Evolutionary conservation across 192 early-diverging fungal species (phyloP).

Genomic region (Gaertneriomyces semiglobifer): DNA sequence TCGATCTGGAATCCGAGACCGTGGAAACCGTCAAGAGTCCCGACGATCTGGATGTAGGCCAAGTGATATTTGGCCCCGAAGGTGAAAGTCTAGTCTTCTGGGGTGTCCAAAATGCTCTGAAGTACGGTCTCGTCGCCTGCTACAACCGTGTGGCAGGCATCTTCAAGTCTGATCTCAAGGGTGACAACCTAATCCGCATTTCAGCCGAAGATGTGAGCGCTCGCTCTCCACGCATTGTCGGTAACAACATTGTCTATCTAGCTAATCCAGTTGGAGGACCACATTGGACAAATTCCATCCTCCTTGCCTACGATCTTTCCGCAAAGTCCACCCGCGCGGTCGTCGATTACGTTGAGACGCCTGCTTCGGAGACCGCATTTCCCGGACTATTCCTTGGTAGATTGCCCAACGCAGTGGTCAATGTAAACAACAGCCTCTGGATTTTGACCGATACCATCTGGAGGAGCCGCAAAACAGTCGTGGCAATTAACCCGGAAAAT

Average conservation of each 20-base stretch:
- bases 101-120: constrained; percentile 59
- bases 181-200: constrained; percentile 33
- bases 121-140: constrained; percentile 64
- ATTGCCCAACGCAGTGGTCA: constrained; percentile 31
- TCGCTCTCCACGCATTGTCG: constrained; percentile 62
- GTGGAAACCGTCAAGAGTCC: constrained; percentile 4
- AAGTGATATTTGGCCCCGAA: constrained; percentile 29
- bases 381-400: constrained; percentile 67
- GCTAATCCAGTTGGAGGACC: constrained; percentile 62
- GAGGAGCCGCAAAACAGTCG: constrained; percentile 41
- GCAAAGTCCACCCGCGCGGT: constrained; percentile 31
- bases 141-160: constrained; percentile 60
- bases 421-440: neutral
- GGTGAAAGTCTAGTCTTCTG: constrained; percentile 59
- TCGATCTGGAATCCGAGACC: constrained; percentile 44
- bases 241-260: constrained; percentile 50
- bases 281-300: constrained; percentile 59
- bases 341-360: constrained; percentile 31
- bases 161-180: constrained; percentile 49
- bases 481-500: constrained; percentile 41
- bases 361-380: constrained; percentile 45
- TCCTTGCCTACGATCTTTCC: constrained; percentile 41
- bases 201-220: constrained; percentile 34
- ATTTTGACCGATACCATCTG: constrained; percentile 26
- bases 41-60: constrained; percentile 32